These are phyloP conservation scores for Cyclocybe aegerita DNA, from an alignment of 768 basidiomycete genomes.

Conservation along the genomic window DNA sequence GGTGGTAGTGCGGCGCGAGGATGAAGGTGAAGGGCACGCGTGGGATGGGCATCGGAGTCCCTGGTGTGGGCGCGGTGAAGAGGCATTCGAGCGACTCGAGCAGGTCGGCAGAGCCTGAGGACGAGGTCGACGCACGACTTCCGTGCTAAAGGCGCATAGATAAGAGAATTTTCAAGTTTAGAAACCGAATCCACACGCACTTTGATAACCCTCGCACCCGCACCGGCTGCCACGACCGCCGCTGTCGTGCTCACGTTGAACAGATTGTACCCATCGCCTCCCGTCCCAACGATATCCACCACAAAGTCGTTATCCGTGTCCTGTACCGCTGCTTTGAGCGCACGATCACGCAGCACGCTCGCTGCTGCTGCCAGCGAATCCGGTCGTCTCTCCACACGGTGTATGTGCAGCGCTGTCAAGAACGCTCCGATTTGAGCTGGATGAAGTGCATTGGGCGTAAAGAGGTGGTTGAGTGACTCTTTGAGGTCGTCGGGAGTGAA, in stretches of 20 bases:
- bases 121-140: conserved; percentile 86
- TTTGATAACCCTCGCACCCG: conserved; percentile 92
- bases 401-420: conserved; percentile 80
- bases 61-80: conserved; percentile 65
- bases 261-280: conserved; percentile 93
- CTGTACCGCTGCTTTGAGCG: conserved; percentile 61
- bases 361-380: conserved; percentile 82
- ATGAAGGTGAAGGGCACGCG: conserved; percentile 87
- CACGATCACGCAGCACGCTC: conserved; percentile 64
- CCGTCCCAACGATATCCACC: conserved; percentile 82
- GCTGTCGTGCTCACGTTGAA: conserved; percentile 98
- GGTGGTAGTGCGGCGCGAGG: conserved; percentile 93
- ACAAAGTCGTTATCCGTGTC: conserved; percentile 68
- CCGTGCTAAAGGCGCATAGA: conserved; percentile 64
- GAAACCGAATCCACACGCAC: conserved; percentile 36
- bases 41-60: conserved; percentile 55
- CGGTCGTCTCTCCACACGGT: conserved; percentile 73
- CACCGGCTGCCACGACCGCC: conserved; percentile 90
- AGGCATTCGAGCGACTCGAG: conserved; percentile 79
- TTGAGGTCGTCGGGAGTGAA: conserved; percentile 80
- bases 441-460: conserved; percentile 60
- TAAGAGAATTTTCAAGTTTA: neutral
- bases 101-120: conserved; percentile 93
- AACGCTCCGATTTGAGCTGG: conserved; percentile 88
- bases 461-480: conserved; percentile 70